phyloP scores from a whole-genome alignment of 257 asterid genomes.

The Oldenlandia corymbosa region DNA sequence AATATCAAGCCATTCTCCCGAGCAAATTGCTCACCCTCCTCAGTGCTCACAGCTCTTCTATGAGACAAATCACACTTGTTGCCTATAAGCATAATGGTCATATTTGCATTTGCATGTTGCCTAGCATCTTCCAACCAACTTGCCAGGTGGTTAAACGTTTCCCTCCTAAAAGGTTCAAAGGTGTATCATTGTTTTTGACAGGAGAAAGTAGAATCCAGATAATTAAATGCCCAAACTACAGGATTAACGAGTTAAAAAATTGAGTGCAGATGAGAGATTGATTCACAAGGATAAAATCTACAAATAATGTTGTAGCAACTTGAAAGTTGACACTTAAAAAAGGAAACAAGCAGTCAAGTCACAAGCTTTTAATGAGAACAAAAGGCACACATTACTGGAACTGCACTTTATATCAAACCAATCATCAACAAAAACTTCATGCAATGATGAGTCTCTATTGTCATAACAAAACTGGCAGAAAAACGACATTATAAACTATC shows the following conservation, averaged over 20 bases:
- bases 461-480: neutral
- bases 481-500: neutral
- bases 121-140: slow-evolving; percentile 89
- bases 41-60: slow-evolving; percentile 78
- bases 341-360: neutral
- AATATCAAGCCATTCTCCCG: slow-evolving; percentile 67
- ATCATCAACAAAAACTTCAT: neutral
- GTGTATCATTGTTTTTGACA: neutral
- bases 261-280: neutral
- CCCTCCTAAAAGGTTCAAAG: slow-evolving; percentile 49
- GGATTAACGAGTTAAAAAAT: too few relatives aligned
- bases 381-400: too few relatives aligned
- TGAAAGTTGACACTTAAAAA: too few relatives aligned
- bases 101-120: slow-evolving; percentile 64
- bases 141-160: slow-evolving; percentile 68
- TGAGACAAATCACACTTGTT: slow-evolving; percentile 73
- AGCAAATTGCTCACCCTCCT: slow-evolving; percentile 84
- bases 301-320: too few relatives aligned
- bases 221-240: neutral
- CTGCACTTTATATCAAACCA: neutral
- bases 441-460: neutral
- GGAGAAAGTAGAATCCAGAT: neutral
- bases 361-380: neutral
- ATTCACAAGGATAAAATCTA: too few relatives aligned
- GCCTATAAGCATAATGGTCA: slow-evolving; percentile 76